Evolutionary conservation across 2,329 filamentous ascomycete species (phyloP).

Genomic region (Grosmannia huntii): DNA sequence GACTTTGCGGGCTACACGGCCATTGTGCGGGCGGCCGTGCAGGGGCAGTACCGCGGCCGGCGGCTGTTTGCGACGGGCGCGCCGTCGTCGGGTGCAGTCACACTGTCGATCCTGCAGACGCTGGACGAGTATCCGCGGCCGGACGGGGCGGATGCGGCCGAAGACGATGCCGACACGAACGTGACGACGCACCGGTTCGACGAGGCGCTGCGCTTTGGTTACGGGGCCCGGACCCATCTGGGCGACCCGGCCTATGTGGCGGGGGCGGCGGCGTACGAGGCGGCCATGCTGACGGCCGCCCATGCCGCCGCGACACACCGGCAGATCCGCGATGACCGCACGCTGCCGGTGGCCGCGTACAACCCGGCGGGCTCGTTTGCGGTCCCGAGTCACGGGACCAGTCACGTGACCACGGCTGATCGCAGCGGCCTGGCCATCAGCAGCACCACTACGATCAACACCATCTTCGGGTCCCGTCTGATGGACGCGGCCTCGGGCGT

Average conservation of each 20-base stretch:
- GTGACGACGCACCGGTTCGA: conserved; percentile 70
- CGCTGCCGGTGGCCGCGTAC: conserved; percentile 62
- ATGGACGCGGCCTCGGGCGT: conserved; percentile 74
- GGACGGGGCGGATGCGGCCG: conserved; percentile 24
- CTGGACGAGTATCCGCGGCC: conserved; percentile 60
- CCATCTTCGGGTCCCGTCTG: conserved; percentile 68
- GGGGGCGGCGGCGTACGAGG: conserved; percentile 50
- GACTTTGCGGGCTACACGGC: conserved; percentile 65
- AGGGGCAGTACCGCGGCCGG: conserved; percentile 56
- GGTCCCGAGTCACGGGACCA: conserved; percentile 46
- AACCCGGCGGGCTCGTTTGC: conserved; percentile 34
- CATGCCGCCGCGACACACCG: conserved; percentile 46
- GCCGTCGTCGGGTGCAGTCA: conserved; percentile 67
- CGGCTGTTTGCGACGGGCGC: conserved; percentile 57
- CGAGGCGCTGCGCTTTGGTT: conserved; percentile 83
- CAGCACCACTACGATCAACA: conserved; percentile 77
- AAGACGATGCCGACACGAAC: conserved; percentile 30
- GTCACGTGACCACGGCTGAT: conserved; percentile 62
- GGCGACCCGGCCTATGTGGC: conserved; percentile 70
- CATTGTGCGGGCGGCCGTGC: conserved; percentile 44
- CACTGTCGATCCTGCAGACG: conserved; percentile 65
- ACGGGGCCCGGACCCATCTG: conserved; percentile 63
- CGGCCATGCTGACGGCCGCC: conserved; percentile 48
- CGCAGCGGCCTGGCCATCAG: conserved; percentile 61
- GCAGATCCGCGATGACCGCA: conserved; percentile 59